A percentile compares a stretch with the other conserved stretches of the same genome.
These are phyloP conservation scores for Candolleomyces aberdarensis DNA, from an alignment of 768 basidiomycete genomes.

Conservation along the genomic window DNA sequence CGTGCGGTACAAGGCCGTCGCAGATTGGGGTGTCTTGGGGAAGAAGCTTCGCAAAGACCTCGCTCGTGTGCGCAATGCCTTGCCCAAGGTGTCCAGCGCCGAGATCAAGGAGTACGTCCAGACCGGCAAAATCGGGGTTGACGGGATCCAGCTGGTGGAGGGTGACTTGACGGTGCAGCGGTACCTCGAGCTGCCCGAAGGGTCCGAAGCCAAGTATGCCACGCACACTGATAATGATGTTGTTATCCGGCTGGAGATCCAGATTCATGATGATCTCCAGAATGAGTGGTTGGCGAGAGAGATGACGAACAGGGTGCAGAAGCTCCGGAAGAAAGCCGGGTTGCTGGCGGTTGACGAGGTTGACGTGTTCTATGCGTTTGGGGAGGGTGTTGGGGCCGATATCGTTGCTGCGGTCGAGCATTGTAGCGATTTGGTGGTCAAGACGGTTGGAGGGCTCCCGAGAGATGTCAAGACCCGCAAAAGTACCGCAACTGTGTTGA, in stretches of 20 bases:
- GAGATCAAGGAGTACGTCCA: conserved; percentile 73
- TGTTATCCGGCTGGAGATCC: conserved; percentile 88
- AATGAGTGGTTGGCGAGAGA: conserved; percentile 88
- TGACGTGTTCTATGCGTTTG: conserved; percentile 80
- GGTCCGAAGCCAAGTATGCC: conserved; percentile 60
- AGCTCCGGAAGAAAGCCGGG: conserved; percentile 92
- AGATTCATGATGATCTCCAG: conserved; percentile 81
- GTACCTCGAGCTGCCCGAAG: conserved; percentile 76
- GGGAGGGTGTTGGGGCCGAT: conserved; percentile 62
- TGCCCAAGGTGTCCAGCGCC: conserved; percentile 79
- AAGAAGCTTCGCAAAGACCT: conserved; percentile 92
- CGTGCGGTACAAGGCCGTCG: conserved; percentile 85
- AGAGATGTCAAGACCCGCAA: conserved; percentile 52
- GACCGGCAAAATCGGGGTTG: conserved; percentile 77
- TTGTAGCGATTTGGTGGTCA: conserved; percentile 66
- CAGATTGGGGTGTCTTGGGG: conserved; percentile 95
- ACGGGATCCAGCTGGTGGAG: conserved; percentile 82
- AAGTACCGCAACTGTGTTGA: conserved; percentile 48
- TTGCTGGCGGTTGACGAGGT: conserved; percentile 95
- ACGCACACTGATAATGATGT: conserved; percentile 94
- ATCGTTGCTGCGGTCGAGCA: conserved; percentile 60
- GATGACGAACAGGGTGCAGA: conserved; percentile 90
- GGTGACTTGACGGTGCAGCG: conserved; percentile 94
- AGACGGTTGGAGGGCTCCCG: conserved; percentile 74
- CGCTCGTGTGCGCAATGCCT: conserved; percentile 80